These are phyloP conservation scores for Neurospora cerealis DNA, from an alignment of 495 filamentous ascomycete species.

Conservation along the genomic window DNA sequence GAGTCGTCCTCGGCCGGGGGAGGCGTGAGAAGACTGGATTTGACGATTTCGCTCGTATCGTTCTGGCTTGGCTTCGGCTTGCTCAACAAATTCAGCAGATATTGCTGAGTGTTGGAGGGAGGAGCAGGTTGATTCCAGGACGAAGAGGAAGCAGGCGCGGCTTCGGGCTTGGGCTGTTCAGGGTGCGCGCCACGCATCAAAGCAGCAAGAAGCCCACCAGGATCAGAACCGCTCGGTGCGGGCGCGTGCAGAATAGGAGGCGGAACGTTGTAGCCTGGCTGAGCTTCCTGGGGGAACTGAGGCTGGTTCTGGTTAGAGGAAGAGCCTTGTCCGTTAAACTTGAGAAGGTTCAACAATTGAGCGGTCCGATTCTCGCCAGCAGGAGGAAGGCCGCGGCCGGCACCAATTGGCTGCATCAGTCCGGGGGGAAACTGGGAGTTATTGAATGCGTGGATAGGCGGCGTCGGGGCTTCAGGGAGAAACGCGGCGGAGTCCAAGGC, in stretches of 20 bases:
- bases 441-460: conserved; percentile 29
- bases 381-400: conserved; percentile 18
- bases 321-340: conserved; percentile 56
- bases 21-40: conserved; percentile 29
- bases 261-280: conserved; percentile 2
- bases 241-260: conserved; percentile 36
- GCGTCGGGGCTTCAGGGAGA: conserved; percentile 37
- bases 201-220: conserved; percentile 41
- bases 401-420: conserved; percentile 30
- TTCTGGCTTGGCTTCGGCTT: conserved; percentile 44
- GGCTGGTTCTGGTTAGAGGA: conserved; percentile 5
- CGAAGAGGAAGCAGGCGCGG: conserved; percentile 10
- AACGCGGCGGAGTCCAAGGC: conserved; percentile 31
- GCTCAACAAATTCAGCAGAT: conserved; percentile 42
- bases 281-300: neutral
- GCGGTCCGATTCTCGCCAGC: conserved; percentile 46
- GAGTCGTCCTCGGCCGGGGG: conserved; percentile 24
- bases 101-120: conserved; percentile 38
- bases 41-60: conserved; percentile 31
- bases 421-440: conserved; percentile 32
- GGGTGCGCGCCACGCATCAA: conserved; percentile 41
- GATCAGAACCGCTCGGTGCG: conserved; percentile 35
- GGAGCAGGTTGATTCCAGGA: conserved; percentile 34
- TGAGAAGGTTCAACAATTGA: conserved; percentile 78
- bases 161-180: conserved; percentile 29